Evolutionary conservation across 306 rosid species (phyloP).

Genomic region (Luffa acutangula): DNA sequence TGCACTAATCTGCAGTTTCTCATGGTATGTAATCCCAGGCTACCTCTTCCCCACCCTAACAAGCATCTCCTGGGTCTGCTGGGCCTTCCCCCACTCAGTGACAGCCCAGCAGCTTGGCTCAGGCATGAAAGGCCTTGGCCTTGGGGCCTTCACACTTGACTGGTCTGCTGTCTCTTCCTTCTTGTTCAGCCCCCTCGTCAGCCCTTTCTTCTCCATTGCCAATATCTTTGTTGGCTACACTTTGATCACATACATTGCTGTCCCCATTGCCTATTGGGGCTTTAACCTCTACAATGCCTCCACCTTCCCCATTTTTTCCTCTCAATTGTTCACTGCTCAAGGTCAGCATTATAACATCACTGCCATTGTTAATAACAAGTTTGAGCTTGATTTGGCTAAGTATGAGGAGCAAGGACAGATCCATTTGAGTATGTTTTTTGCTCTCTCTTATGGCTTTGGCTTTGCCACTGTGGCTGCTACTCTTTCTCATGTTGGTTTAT

Average conservation of each 20-base stretch:
- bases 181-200: neutral
- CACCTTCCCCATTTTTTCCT: slow-evolving; percentile 6
- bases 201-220: slow-evolving; percentile 3
- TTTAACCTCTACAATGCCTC: neutral
- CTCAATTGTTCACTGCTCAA: neutral
- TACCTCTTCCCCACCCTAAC: slow-evolving; percentile 66
- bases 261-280: neutral
- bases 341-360: neutral
- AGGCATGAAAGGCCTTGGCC: slow-evolving; percentile 5
- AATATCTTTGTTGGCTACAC: neutral
- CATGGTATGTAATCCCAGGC: slow-evolving; percentile 65
- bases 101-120: slow-evolving; percentile 11
- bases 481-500: slow-evolving; percentile 4
- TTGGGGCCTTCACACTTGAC: slow-evolving; percentile 5
- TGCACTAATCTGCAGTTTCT: slow-evolving; percentile 55
- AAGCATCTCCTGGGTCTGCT: slow-evolving; percentile 51
- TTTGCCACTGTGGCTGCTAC: slow-evolving; percentile 7
- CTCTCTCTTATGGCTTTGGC: slow-evolving; percentile 4
- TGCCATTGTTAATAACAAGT: neutral
- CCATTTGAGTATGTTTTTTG: slow-evolving; percentile 1
- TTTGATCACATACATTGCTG: neutral
- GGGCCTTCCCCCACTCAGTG: neutral
- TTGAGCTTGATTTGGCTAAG: neutral
- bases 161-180: slow-evolving; percentile 2
- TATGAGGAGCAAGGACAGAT: neutral